A percentile compares a stretch with the other conserved stretches of the same genome.
Conservation (phyloP, 1,139 yeast genomes). For the Scheffersomyces cryptocercus region DNA sequence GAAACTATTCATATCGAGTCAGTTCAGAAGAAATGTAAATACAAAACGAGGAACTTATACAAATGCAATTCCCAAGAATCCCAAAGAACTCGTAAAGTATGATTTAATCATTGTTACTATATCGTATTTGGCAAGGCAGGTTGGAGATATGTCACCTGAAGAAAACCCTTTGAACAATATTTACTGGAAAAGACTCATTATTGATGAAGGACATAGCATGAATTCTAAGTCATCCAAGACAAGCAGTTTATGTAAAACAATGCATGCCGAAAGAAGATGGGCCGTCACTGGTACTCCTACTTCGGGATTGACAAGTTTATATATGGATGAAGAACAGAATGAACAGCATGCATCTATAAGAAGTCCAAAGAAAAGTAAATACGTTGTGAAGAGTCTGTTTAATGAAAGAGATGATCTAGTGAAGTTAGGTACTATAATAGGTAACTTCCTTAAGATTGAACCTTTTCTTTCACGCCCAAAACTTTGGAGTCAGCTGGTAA, state of each 20-base stretch:
- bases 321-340: constrained; percentile 49
- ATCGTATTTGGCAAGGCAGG: constrained; percentile 43
- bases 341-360: constrained; percentile 6
- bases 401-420: constrained; percentile 50
- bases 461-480: constrained; percentile 54
- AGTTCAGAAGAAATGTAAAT: constrained; percentile 24
- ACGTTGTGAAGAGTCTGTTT: constrained; percentile 35
- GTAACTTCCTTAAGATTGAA: constrained; percentile 57
- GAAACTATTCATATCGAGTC: constrained; percentile 34
- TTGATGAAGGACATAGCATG: constrained; percentile 77
- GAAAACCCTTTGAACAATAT: constrained; percentile 40
- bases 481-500: constrained; percentile 48
- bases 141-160: constrained; percentile 19
- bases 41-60: constrained; percentile 17
- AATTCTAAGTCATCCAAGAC: constrained; percentile 51
- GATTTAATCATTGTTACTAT: constrained; percentile 58
- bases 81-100: constrained; percentile 36
- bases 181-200: constrained; percentile 67
- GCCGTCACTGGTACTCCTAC: constrained; percentile 78
- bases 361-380: constrained; percentile 29
- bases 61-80: constrained; percentile 25
- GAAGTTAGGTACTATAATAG: constrained; percentile 53
- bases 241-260: constrained; percentile 46
- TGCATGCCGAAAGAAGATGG: constrained; percentile 66
- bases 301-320: constrained; percentile 61